Evolutionary conservation across 257 asterid species (phyloP).

Genomic region (Solanum bulbocastanum): DNA sequence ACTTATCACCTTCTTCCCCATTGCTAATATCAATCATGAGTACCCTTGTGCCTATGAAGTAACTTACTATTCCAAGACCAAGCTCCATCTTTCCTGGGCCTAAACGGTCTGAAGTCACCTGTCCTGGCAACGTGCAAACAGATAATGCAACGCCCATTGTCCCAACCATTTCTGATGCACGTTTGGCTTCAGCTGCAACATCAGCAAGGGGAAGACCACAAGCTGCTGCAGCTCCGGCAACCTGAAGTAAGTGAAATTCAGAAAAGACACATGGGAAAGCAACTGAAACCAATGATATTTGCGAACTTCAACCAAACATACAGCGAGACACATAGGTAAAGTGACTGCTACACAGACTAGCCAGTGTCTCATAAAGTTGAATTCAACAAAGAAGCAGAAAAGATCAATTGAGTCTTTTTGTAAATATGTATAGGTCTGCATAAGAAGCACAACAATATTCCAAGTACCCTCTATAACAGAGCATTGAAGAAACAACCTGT

Average conservation of each 20-base stretch:
- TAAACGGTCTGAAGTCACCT: conserved; percentile 71
- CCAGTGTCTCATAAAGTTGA: background rate
- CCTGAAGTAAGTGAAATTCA: conserved; percentile 19
- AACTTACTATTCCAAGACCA: conserved; percentile 98
- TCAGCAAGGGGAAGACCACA: conserved; percentile 67
- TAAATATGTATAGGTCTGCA: background rate
- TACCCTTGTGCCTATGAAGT: background rate
- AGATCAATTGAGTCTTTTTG: background rate
- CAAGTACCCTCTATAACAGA: background rate
- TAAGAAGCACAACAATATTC: background rate
- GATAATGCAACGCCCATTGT: conserved; percentile 97
- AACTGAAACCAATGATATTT: background rate
- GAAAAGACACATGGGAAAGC: background rate
- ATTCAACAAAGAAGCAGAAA: background rate
- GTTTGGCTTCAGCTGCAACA: conserved; percentile 86
- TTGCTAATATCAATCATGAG: conserved; percentile 2
- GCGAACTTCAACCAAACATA: background rate
- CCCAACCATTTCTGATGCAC: conserved; percentile 90
- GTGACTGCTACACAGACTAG: background rate
- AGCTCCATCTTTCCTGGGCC: conserved; percentile 98
- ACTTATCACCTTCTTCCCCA: background rate
- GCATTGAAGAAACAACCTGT: background rate
- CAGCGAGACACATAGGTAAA: background rate
- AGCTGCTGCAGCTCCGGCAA: conserved; percentile 98
- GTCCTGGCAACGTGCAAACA: conserved; percentile 98